Conservation (phyloP, 352 stramenopile species). For the Globisporangium parvum region DNA sequence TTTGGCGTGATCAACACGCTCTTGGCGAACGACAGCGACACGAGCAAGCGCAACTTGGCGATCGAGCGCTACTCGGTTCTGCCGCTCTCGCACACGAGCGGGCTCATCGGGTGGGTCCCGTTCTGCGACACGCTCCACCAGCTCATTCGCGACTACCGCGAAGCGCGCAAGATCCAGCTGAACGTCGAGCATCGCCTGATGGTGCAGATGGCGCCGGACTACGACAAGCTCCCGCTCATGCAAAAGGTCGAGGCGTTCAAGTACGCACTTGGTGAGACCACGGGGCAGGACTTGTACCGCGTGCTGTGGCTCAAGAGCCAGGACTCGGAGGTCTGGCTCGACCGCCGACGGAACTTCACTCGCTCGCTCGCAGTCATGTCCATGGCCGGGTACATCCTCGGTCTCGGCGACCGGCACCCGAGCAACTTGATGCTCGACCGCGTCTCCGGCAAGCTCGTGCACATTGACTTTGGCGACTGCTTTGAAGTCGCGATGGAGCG, state of each 20-base stretch:
- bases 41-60: constrained; percentile 96
- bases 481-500: constrained; percentile 99
- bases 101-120: constrained; percentile 98
- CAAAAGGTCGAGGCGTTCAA: constrained; percentile 99
- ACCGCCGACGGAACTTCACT: constrained; percentile 97
- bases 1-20: constrained; percentile 99
- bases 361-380: constrained; percentile 99
- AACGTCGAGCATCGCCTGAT: constrained; percentile 98
- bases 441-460: constrained; percentile 97
- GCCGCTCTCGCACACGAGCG: constrained; percentile 97
- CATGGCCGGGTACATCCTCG: constrained; percentile 99
- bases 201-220: constrained; percentile 96
- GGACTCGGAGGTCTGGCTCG: constrained; percentile 99
- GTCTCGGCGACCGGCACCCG: constrained; percentile 98
- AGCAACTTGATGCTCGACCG: constrained; percentile 99
- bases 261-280: constrained; percentile 89
- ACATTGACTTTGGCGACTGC: constrained; percentile 98
- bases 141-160: constrained; percentile 97
- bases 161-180: constrained; percentile 90
- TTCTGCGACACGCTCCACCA: constrained; percentile 99
- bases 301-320: constrained; percentile 99
- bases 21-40: constrained; percentile 96
- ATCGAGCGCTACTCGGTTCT: constrained; percentile 99
- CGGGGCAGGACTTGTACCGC: constrained; percentile 97
- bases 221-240: constrained; percentile 97